A percentile compares a stretch with the other conserved stretches of the same genome.
Evolutionary conservation across 75 land plant genomes (phyloP).

Genomic region (Picea sitchensis): DNA sequence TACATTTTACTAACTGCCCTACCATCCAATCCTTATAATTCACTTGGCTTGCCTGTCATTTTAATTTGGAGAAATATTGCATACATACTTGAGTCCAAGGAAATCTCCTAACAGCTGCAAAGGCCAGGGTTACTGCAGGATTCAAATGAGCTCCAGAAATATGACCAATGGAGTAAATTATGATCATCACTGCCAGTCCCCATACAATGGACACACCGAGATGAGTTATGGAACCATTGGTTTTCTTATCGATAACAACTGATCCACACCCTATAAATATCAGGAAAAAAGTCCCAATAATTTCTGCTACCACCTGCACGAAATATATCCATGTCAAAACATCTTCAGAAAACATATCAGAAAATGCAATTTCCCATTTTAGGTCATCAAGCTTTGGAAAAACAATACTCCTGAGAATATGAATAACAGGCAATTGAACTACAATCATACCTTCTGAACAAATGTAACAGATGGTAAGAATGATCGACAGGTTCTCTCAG

Average conservation of each 20-base stretch:
- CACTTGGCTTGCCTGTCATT: no score
- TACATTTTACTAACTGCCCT: no score
- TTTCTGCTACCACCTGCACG: constrained; percentile 31
- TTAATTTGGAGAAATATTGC: no score
- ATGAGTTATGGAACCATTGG: background rate
- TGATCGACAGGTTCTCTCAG: no score
- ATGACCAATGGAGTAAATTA: constrained; percentile 39
- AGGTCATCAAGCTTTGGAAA: no score
- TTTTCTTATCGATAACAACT: constrained; percentile 10
- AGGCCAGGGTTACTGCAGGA: constrained; percentile 59
- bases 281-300: constrained; percentile 43
- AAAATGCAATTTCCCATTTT: no score
- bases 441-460: background rate
- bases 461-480: background rate
- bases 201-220: constrained; percentile 39
- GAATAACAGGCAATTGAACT: no score
- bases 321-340: background rate
- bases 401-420: no score
- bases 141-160: constrained; percentile 70
- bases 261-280: constrained; percentile 37
- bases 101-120: constrained; percentile 35
- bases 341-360: no score
- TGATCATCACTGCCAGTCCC: constrained; percentile 29
- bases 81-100: constrained; percentile 9
- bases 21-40: no score